Base-by-base conservation (phyloP, 768 basidiomycete species). In the Mycena epipterygia region DNA sequence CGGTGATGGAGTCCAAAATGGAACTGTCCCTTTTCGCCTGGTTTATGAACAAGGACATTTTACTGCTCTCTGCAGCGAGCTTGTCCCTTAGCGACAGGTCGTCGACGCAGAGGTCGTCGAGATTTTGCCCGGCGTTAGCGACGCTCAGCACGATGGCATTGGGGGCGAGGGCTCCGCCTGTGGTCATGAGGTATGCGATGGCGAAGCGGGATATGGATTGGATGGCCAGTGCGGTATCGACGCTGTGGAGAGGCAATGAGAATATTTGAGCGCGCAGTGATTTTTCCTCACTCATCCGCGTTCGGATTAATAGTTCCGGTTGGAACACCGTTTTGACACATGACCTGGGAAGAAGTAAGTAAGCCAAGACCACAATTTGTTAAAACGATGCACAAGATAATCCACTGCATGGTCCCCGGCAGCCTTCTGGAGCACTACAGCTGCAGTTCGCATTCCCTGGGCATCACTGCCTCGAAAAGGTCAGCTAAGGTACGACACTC, bases 131-230 rank as follows among this genome's bases (percentile, higher is more conserved):
- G 35, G 35, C 7, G 51, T 44, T 44, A 37, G 23, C 35, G 4
- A 64, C 23, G 9, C 44, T 57, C 44, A 66, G 25, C 17, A 66
- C 35, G 25, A 32, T 39, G 16, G 64, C 55, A 29, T 58, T 30
- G 13, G 64, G 42, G 11, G 64, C 64, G 33, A 66, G 55, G 17
- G n/a, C 55, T 9, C 55, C 44, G 46, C 29, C 32, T 6, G 25
- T 58, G 5, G 46, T 58, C 5, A 66, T 17, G 23, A 66, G 46
- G 14, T 66, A 66, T 12, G 64, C 44, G 19, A 66, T 55, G 21
- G 64, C 46, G 44, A 66, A 57, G 44, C 64, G 64, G 14, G 64
- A 58, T 16, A 66, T 39, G 37, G 25, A 25, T 58, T 66, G 56
- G 12, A 39, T 39, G 27, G 64, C 64, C 17, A 66, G 51, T 8